Base-by-base conservation (phyloP, 2,329 filamentous ascomycete species). In the Colletotrichum costaricense region DNA sequence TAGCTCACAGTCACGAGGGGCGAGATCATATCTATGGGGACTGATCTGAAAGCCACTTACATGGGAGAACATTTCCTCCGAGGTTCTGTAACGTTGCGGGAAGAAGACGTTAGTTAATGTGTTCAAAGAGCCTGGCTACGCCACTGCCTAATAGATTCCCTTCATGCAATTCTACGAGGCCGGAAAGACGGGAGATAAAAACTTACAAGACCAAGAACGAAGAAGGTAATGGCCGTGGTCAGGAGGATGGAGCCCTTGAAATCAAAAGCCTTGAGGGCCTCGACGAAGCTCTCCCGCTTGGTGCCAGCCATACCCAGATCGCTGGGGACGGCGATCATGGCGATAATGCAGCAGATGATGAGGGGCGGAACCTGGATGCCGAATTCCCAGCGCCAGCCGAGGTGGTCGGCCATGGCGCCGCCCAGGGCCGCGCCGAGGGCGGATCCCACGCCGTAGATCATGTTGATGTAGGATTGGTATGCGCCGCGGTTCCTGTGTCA, bases 341-440 rank as follows among this genome's bases (percentile, higher is more conserved):
- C 84, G n/a, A 89, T 78, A 9, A 79, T 75, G 57, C 89, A 80
- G 73, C 85, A 87, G 2, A 88, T 60, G 0, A 87, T 30, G 35
- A 92, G 77, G 0, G 85, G 82, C 3, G 89, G 86, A 4, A 92
- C 83, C 80, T 93, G 91, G 8, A 92, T 81, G 66, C 89, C 89
- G 78, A 92, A 94, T 69, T 92, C 92, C 91, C 91, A 93, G 55
- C 93, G 85, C 93, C 93, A 95, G 35, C 93, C 93, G 2, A 95
- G 81, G 42, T 84, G 86, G 78, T 95, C 93, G 28, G 92, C 92
- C 78, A 95, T 89, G 65, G 91, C 86, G 1, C 93, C 93, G 16
- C 93, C 93, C 7, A 93, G 85, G 0, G 92, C 92, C 1, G 92
- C 93, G 3, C 93, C 93, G 2, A 90, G 83, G 7, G 88, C 86